Evolutionary conservation across 495 filamentous ascomycete species (phyloP).

Genomic region (Rusavskia elegans): DNA sequence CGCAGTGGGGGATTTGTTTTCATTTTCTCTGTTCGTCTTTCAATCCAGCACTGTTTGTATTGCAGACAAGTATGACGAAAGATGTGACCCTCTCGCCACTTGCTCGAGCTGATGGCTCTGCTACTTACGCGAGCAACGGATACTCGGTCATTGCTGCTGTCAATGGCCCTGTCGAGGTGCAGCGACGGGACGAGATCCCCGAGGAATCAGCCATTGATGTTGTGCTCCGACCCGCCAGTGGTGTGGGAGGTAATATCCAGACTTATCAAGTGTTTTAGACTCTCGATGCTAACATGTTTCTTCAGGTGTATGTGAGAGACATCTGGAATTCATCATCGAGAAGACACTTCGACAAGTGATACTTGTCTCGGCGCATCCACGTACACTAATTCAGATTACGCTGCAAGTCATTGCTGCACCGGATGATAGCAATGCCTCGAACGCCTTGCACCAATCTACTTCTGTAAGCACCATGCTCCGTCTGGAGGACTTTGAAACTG

Average conservation of each 20-base stretch:
- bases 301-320: constrained; percentile 52
- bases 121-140: constrained; percentile 59
- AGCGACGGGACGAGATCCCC: constrained; percentile 69
- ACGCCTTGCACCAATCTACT: constrained; percentile 15
- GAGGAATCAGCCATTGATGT: constrained; percentile 86
- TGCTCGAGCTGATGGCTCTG: constrained; percentile 71
- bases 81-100: constrained; percentile 35
- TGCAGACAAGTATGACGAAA: neutral
- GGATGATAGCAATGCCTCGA: constrained; percentile 36
- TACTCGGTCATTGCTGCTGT: constrained; percentile 72
- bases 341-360: constrained; percentile 53
- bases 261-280: too few species aligned
- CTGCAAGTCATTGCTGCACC: constrained; percentile 45
- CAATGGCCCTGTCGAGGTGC: constrained; percentile 86
- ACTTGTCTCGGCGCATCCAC: constrained; percentile 49
- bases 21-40: too few species aligned
- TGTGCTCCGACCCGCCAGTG: constrained; percentile 67
- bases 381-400: constrained; percentile 49
- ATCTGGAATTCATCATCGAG: constrained; percentile 55
- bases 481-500: constrained; percentile 5
- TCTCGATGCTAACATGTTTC: constrained; percentile 9
- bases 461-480: constrained; percentile 7
- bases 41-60: too few species aligned
- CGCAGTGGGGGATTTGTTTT: too few species aligned
- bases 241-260: constrained; percentile 53